These are phyloP conservation scores for Monosporascus sp. DNA, from an alignment of 2,329 filamentous ascomycete species.

Conservation along the genomic window DNA sequence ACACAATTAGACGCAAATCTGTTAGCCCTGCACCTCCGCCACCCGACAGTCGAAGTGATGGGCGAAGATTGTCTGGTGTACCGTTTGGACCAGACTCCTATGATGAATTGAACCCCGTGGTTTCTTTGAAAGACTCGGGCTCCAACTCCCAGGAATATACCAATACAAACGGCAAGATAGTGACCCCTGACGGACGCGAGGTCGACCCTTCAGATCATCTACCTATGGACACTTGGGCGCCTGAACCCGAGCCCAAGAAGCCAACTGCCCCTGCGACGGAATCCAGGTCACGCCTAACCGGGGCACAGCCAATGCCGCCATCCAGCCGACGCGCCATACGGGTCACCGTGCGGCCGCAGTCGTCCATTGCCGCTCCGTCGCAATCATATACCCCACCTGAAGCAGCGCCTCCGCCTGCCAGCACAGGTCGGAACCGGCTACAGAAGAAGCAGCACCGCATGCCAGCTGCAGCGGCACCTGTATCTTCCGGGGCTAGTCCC, in stretches of 20 bases:
- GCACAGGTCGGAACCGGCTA: conserved; percentile 51
- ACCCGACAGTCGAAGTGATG: conserved; percentile 28
- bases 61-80: conserved; percentile 52
- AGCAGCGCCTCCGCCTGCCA: conserved; percentile 26
- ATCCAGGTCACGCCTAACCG: conserved; percentile 39
- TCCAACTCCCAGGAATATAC: conserved; percentile 34
- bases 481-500: conserved; percentile 40
- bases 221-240: conserved; percentile 71
- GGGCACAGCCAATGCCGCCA: conserved; percentile 47
- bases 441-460: conserved; percentile 55
- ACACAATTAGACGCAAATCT: conserved; percentile 64
- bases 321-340: conserved; percentile 48
- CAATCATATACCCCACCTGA: conserved; percentile 35
- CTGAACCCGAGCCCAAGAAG: conserved; percentile 65
- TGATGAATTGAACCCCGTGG: conserved; percentile 61
- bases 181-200: conserved; percentile 69
- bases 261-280: conserved; percentile 14
- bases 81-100: conserved; percentile 75
- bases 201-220: conserved; percentile 78
- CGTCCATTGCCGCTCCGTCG: conserved; percentile 41
- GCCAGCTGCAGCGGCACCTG: conserved; percentile 35
- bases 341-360: conserved; percentile 45
- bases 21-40: conserved; percentile 63
- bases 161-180: conserved; percentile 62
- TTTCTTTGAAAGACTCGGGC: conserved; percentile 29